Conservation (phyloP, 2,329 filamentous ascomycete species). For the Arthrobotrys sphaeroides region DNA sequence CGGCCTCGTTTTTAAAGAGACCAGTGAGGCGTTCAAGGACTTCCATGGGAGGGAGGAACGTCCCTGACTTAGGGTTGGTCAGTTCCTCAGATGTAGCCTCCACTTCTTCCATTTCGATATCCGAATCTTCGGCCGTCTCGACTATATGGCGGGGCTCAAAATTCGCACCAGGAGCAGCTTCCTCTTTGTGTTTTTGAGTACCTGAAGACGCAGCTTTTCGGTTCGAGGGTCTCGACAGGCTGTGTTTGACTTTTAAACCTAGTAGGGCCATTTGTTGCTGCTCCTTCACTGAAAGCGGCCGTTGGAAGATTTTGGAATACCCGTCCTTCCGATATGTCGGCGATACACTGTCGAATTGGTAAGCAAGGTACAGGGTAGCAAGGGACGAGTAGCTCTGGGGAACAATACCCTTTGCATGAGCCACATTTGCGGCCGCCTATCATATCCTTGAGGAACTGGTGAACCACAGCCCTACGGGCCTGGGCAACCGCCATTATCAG, state of each 20-base stretch:
- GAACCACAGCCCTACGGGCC: constrained; percentile 77
- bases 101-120: constrained; percentile 64
- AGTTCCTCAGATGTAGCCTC: constrained; percentile 66
- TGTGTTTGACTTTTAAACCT: constrained; percentile 60
- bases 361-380: constrained; percentile 1
- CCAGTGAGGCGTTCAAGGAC: constrained; percentile 80
- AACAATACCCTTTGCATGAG: constrained; percentile 68
- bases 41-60: constrained; percentile 76
- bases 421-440: constrained; percentile 72
- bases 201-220: background rate
- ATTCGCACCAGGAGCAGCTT: constrained; percentile 70
- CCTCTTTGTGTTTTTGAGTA: background rate
- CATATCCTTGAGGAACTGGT: constrained; percentile 70
- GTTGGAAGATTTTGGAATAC: constrained; percentile 93
- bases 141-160: constrained; percentile 65
- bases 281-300: constrained; percentile 77
- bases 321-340: constrained; percentile 88
- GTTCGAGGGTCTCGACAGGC: constrained; percentile 20
- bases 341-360: constrained; percentile 72
- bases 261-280: constrained; percentile 77
- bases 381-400: constrained; percentile 1
- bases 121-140: constrained; percentile 63
- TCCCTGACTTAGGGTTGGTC: constrained; percentile 60
- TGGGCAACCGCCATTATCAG: constrained; percentile 88
- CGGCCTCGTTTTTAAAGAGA: constrained; percentile 86